A percentile compares a stretch with the other conserved stretches of the same genome.
These are phyloP conservation scores for Alternaria alternata DNA, from an alignment of 2,329 filamentous ascomycete genomes.

Conservation along the genomic window DNA sequence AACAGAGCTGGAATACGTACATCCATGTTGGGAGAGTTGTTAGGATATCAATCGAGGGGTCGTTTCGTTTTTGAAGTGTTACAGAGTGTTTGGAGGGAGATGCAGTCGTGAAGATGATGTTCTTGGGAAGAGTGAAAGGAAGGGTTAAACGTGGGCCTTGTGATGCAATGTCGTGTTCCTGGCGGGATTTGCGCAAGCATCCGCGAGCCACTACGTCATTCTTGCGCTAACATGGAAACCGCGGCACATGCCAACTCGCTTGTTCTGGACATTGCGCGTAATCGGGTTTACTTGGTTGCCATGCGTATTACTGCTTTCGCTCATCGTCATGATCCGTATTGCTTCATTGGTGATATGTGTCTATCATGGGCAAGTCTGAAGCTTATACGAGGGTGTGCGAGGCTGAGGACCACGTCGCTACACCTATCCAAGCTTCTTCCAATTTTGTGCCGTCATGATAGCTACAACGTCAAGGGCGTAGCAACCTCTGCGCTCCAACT, in stretches of 20 bases:
- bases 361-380: neutral
- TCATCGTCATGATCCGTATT: neutral
- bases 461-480: neutral
- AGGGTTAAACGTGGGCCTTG: conserved; percentile 6
- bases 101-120: neutral
- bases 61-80: neutral
- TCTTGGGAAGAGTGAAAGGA: conserved; percentile 1
- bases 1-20: conserved; percentile 1
- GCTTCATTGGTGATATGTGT: neutral
- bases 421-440: too few relatives aligned
- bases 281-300: conserved; percentile 10
- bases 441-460: too few relatives aligned
- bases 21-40: conserved; percentile 10
- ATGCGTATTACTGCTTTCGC: neutral
- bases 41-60: neutral
- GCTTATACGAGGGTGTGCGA: neutral
- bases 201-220: conserved; percentile 15
- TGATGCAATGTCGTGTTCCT: conserved; percentile 12
- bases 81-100: neutral
- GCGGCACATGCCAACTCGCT: conserved; percentile 1
- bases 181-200: conserved; percentile 17
- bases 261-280: neutral
- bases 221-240: conserved; percentile 8
- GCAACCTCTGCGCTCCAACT: neutral
- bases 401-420: neutral